Base-by-base conservation (phyloP, 2,329 filamentous ascomycete species). In the Fusarium verticillioides region DNA sequence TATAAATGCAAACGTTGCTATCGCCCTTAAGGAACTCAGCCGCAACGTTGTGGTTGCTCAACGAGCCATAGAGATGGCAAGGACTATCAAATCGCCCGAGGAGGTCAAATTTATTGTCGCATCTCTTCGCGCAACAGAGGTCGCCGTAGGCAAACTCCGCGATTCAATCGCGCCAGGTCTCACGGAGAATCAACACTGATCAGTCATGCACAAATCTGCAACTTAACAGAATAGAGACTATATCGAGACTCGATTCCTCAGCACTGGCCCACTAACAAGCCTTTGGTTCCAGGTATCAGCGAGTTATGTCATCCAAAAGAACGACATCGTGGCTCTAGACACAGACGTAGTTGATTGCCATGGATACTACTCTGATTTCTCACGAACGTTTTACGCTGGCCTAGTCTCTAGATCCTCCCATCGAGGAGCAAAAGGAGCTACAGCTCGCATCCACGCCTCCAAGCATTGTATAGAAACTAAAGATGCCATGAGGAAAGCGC, bases 311-410 rank as follows among this genome's bases (percentile, higher is more conserved):
- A 60, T 65, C 28, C 34, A 42, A 32, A 44, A 42, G 28, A 68
- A 68, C 30, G 53, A 68, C 7, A 60, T 68, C 21, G 36, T 56
- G 16, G 53, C 36, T 21, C 54, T 65, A 13, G 65, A 60, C 37
- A 67, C 60, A 12, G 65, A 60, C 28, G 36, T 68, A 23, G 46
- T 65, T 18, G 60, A 53, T 13, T 68, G 65, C 19, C 65, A 68
- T 26, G 60, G 60, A 30, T 60, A 65, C 16, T 68, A 53, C 19
- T 60, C 60, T 18, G 47, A 60, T 23, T 68, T 68, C 23, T 68
- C 60, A 28, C 46, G 47, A 26, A 60, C 42, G 3, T 54, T 67
- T 11, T 42, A 65, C 16, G 26, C 47, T 11, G 65, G 60, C 18
- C 53, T 54, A 36, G 34, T 36, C 34, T 36, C 34, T 18, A 30